phyloP scores from a whole-genome alignment of 495 filamentous ascomycete species.

The Mytilinidion resinicola region DNA sequence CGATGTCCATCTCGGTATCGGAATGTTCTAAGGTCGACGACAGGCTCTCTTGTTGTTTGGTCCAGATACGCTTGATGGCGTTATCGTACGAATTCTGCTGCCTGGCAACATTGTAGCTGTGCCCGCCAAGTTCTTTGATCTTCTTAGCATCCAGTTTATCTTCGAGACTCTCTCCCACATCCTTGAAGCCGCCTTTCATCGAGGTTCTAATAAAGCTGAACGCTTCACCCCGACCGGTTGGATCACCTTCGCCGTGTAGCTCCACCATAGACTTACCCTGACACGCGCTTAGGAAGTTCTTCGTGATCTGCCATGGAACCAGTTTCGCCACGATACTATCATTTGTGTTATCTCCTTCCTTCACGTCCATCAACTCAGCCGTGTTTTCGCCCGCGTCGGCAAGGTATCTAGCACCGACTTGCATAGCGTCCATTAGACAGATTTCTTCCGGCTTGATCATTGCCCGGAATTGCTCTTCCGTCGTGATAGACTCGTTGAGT shows the following conservation, averaged over 20 bases:
- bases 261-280: conserved; percentile 95
- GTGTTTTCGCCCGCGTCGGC: conserved; percentile 72
- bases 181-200: conserved; percentile 97
- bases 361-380: conserved; percentile 54
- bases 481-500: conserved; percentile 62
- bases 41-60: conserved; percentile 72
- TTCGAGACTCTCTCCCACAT: conserved; percentile 77
- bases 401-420: conserved; percentile 80
- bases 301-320: conserved; percentile 89
- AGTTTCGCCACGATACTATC: conserved; percentile 80
- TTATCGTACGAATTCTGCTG: conserved; percentile 87
- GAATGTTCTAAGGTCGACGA: conserved; percentile 57
- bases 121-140: conserved; percentile 83
- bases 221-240: conserved; percentile 86
- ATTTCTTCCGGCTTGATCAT: conserved; percentile 95
- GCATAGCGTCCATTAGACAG: conserved; percentile 92
- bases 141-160: conserved; percentile 79
- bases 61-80: conserved; percentile 84
- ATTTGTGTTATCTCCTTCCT: conserved; percentile 57
- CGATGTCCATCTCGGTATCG: conserved; percentile 58
- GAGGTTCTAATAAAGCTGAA: conserved; percentile 94
- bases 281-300: conserved; percentile 90
- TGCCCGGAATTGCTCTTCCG: conserved; percentile 66
- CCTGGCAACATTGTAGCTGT: conserved; percentile 91
- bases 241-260: conserved; percentile 89